A percentile compares a stretch with the other conserved stretches of the same genome.
These are phyloP conservation scores for Mentha longifolia DNA, from an alignment of 257 asterid species.

Conservation along the genomic window DNA sequence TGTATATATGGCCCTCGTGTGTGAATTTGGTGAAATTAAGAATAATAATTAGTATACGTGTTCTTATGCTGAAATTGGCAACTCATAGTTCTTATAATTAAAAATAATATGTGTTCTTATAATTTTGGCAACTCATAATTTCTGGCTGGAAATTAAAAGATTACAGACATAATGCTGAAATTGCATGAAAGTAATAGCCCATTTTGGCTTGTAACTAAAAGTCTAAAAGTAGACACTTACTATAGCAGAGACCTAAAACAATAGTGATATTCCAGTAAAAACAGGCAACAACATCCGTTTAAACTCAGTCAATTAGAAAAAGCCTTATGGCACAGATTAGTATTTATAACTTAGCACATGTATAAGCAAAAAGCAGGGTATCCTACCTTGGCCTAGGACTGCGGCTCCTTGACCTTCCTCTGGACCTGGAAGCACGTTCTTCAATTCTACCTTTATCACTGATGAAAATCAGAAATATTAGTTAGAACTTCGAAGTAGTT, in stretches of 20 bases:
- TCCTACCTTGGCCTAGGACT: constrained; percentile 74
- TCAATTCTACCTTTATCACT: constrained; percentile 80
- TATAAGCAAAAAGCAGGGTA: background rate
- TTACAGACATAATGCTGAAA: background rate
- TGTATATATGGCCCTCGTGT: no score
- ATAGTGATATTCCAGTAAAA: background rate
- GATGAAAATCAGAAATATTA: constrained; percentile 25
- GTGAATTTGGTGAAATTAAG: no score
- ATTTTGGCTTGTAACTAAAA: background rate
- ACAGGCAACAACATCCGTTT: background rate
- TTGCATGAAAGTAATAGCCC: background rate
- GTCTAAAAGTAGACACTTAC: background rate
- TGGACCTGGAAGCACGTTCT: constrained; percentile 69
- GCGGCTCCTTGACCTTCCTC: constrained; percentile 50
- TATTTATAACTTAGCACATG: constrained; percentile 40
- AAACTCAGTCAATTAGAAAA: background rate
- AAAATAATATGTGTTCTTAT: no score
- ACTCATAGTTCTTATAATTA: no score
- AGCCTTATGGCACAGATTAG: constrained; percentile 21
- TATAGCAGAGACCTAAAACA: background rate
- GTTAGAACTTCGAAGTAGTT: background rate
- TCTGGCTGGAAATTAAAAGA: background rate
- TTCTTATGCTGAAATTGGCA: no score
- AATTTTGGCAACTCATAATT: no score
- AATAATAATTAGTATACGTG: no score